These are phyloP conservation scores for Peziza echinospora DNA, from an alignment of 495 filamentous ascomycete genomes.

Conservation along the genomic window DNA sequence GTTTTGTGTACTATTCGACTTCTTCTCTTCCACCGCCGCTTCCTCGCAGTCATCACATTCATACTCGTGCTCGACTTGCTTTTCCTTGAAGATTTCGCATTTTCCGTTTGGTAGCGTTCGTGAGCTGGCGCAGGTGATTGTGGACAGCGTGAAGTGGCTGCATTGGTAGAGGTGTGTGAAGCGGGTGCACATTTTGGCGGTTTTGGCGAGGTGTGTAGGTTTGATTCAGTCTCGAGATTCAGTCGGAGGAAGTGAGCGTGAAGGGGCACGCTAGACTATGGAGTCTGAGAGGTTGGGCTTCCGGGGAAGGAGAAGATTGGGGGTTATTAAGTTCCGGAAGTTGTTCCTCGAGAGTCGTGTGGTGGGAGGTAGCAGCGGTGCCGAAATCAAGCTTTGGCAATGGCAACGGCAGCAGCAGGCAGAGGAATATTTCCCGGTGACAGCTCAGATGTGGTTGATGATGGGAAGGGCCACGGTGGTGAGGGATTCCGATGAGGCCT, in stretches of 20 bases:
- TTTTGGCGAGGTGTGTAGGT: no score
- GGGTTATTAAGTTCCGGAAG: background rate
- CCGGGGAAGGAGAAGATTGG: no score
- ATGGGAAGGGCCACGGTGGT: background rate
- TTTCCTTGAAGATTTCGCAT: slow-evolving; percentile 18
- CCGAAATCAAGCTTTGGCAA: no score
- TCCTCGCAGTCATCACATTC: slow-evolving; percentile 17
- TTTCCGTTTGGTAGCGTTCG: slow-evolving; percentile 16
- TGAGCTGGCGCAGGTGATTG: slow-evolving; percentile 18
- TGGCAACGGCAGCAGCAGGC: no score
- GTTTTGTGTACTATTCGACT: background rate
- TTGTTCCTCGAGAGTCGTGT: no score
- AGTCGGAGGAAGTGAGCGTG: no score
- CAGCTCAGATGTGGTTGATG: no score
- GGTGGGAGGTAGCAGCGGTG: no score
- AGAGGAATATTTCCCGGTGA: no score
- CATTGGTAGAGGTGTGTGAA: slow-evolving; percentile 20
- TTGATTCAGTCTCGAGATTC: no score
- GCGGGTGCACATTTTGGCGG: slow-evolving; percentile 16
- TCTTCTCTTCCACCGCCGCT: slow-evolving; percentile 3
- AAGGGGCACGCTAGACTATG: no score
- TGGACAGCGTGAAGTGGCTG: slow-evolving; percentile 15
- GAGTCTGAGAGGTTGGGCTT: no score
- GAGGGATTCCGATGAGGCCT: background rate
- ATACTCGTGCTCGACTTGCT: slow-evolving; percentile 18